These are phyloP conservation scores for Salvia sclarea DNA, from an alignment of 305 asterid species.

Conservation along the genomic window DNA sequence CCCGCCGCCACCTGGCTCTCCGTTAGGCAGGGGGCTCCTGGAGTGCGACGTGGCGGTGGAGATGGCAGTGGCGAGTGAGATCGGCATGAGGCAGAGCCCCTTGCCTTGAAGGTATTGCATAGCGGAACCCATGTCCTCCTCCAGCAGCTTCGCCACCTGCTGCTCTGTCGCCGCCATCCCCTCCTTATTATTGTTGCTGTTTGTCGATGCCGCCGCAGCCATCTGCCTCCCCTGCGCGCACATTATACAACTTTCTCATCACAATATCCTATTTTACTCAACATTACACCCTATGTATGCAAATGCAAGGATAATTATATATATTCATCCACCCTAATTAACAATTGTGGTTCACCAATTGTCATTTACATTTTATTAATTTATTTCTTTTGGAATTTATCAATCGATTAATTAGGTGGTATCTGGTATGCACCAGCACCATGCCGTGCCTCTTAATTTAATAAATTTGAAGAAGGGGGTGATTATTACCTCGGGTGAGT, in stretches of 20 bases:
- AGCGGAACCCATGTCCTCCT: constrained; percentile 92
- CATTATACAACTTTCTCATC: too few relatives aligned
- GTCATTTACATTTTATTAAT: too few relatives aligned
- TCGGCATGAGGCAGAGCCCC: constrained; percentile 94
- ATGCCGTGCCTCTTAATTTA: too few relatives aligned
- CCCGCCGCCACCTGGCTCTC: constrained; percentile 34
- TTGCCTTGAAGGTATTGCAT: constrained; percentile 95
- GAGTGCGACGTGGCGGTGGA: constrained; percentile 74
- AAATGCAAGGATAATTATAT: too few relatives aligned
- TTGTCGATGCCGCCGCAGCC: constrained; percentile 60
- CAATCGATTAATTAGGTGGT: too few relatives aligned
- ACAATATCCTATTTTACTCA: too few relatives aligned
- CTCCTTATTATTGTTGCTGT: constrained; percentile 36
- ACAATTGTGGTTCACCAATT: too few relatives aligned
- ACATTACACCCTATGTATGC: too few relatives aligned
- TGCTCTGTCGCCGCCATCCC: constrained; percentile 73
- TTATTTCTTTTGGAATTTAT: too few relatives aligned
- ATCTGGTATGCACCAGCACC: too few relatives aligned
- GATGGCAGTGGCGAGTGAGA: constrained; percentile 79
- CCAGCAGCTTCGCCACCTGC: constrained; percentile 87
- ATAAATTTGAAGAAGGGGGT: background rate
- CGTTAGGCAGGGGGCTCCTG: constrained; percentile 50
- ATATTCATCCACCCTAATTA: too few relatives aligned
- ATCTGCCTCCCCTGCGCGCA: constrained; percentile 40
- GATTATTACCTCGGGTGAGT: constrained; percentile 56